Percentiles rank a stretch among this genome's conserved stretches.
phyloP scores from a whole-genome alignment of 495 filamentous ascomycete genomes.

The Penicillium goetzii region DNA sequence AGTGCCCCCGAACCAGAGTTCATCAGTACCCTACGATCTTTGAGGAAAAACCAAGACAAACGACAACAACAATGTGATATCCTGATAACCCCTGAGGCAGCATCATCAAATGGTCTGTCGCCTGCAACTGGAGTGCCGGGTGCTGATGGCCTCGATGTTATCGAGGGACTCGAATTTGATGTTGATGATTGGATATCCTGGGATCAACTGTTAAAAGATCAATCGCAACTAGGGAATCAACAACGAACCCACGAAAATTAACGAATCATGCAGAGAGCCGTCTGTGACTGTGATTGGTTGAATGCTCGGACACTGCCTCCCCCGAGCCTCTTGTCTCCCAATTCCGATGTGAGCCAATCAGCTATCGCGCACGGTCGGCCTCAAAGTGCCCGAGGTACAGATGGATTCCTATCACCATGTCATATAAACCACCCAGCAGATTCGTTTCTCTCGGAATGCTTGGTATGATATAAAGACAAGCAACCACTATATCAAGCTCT shows the following conservation, averaged over 20 bases:
- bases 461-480: constrained; percentile 1
- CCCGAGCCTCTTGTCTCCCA: constrained; percentile 6
- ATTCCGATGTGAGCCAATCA: constrained; percentile 6
- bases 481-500: constrained; percentile 3
- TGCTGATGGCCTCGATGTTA: constrained; percentile 1
- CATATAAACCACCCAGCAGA: constrained; percentile 3
- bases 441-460: neutral
- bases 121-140: neutral
- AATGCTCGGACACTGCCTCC: neutral
- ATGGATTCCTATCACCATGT: neutral
- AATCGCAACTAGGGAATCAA: constrained; percentile 4
- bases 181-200: constrained; percentile 16
- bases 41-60: constrained; percentile 4
- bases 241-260: constrained; percentile 7
- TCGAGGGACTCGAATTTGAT: constrained; percentile 6
- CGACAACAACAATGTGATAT: constrained; percentile 1
- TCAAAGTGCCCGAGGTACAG: constrained; percentile 7
- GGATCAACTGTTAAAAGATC: constrained; percentile 11
- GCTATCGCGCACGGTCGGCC: constrained; percentile 9
- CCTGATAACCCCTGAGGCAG: constrained; percentile 1
- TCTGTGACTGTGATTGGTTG: constrained; percentile 6
- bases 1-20: constrained; percentile 12
- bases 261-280: neutral
- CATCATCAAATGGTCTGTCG: constrained; percentile 5
- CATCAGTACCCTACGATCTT: constrained; percentile 8